A percentile compares a stretch with the other conserved stretches of the same genome.
Conservation (phyloP, 225 moss, liverwort and hornwort species). For the Asterella californica region DNA sequence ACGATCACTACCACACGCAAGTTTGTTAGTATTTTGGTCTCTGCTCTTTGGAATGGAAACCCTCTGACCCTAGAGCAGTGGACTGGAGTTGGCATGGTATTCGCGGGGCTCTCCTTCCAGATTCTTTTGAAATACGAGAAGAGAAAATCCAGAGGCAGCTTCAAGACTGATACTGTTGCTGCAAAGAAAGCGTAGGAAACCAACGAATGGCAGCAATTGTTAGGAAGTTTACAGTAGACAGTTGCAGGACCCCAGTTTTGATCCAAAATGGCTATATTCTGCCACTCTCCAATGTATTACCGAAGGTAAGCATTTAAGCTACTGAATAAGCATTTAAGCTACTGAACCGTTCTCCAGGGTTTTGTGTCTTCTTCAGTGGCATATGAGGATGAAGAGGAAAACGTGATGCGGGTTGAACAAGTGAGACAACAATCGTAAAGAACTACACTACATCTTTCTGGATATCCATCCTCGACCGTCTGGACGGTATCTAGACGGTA, state of each 20-base stretch:
- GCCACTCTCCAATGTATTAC: background rate
- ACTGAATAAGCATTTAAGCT: background rate
- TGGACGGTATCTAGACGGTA: too few relatives aligned
- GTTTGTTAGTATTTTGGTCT: slow-evolving; percentile 88
- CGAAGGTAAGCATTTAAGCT: slow-evolving; percentile 15
- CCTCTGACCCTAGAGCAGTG: slow-evolving; percentile 64
- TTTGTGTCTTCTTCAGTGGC: too few relatives aligned
- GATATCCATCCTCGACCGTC: too few relatives aligned
- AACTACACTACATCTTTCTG: too few relatives aligned
- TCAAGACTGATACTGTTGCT: slow-evolving; percentile 1
- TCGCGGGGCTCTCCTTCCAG: slow-evolving; percentile 72
- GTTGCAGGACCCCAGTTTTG: slow-evolving; percentile 23
- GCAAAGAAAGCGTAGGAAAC: slow-evolving; percentile 20
- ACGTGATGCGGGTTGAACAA: too few relatives aligned
- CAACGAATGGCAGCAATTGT: background rate
- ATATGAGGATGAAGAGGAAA: too few relatives aligned
- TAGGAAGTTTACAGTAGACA: background rate
- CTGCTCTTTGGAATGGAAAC: slow-evolving; percentile 82
- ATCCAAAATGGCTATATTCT: background rate
- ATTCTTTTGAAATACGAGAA: slow-evolving; percentile 60
- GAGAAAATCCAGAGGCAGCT: slow-evolving; percentile 11
- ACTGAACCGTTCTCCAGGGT: background rate
- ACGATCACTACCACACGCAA: slow-evolving; percentile 92
- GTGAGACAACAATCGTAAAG: too few relatives aligned
- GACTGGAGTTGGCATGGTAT: slow-evolving; percentile 80